These are phyloP conservation scores for Xylariaceae sp. DNA, from an alignment of 2,329 filamentous ascomycete genomes.

Conservation along the genomic window DNA sequence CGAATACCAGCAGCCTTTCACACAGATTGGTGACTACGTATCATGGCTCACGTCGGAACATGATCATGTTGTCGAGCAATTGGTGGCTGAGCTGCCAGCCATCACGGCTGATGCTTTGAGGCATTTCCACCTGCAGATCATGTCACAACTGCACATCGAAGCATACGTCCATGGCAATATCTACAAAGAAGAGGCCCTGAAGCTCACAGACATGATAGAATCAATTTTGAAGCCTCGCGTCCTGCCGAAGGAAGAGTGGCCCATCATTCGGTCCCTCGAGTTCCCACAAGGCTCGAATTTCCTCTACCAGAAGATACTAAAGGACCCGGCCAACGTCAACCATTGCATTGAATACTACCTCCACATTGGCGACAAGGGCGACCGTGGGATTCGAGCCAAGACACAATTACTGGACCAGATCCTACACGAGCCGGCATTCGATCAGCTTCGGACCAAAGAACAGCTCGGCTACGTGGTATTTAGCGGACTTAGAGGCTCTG, in stretches of 20 bases:
- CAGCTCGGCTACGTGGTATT: constrained; percentile 97
- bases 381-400: constrained; percentile 69
- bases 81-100: constrained; percentile 69
- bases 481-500: constrained; percentile 66
- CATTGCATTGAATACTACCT: constrained; percentile 79
- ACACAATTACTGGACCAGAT: constrained; percentile 82
- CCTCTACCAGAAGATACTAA: constrained; percentile 74
- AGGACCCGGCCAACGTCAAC: constrained; percentile 85
- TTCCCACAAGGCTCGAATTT: constrained; percentile 78
- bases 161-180: constrained; percentile 87
- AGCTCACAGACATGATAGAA: constrained; percentile 79
- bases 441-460: constrained; percentile 93
- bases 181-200: constrained; percentile 87
- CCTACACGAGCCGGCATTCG: constrained; percentile 87
- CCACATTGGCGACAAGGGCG: constrained; percentile 63
- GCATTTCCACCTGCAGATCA: constrained; percentile 72
- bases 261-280: constrained; percentile 70
- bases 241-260: constrained; percentile 75
- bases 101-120: constrained; percentile 72
- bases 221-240: constrained; percentile 68
- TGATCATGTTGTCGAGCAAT: constrained; percentile 74
- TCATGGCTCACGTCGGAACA: constrained; percentile 75
- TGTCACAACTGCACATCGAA: constrained; percentile 84
- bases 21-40: constrained; percentile 80
- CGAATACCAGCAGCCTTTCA: constrained; percentile 83